Evolutionary conservation across 805 yeast genomes (phyloP).

Genomic region (Ogataea thermomethanolica): DNA sequence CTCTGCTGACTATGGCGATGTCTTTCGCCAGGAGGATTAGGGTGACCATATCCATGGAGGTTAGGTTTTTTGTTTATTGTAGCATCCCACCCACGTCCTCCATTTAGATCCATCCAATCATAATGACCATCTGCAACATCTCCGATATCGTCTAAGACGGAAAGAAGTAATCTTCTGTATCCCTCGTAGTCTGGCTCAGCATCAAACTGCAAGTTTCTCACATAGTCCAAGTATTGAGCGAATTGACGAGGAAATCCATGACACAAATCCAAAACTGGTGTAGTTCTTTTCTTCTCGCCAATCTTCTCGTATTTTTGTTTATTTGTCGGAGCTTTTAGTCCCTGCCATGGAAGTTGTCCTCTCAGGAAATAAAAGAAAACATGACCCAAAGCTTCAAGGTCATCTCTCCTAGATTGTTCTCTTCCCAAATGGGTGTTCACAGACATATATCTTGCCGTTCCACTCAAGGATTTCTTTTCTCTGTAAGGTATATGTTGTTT

Average conservation of each 20-base stretch:
- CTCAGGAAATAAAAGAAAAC: constrained; percentile 92
- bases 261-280: constrained; percentile 81
- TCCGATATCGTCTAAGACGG: constrained; percentile 69
- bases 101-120: constrained; percentile 97
- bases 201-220: constrained; percentile 85
- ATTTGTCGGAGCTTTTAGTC: constrained; percentile 95
- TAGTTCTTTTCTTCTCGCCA: constrained; percentile 92
- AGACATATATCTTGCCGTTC: constrained; percentile 98
- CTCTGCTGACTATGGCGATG: constrained; percentile 41
- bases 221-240: constrained; percentile 86
- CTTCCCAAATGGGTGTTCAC: constrained; percentile 96
- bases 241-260: constrained; percentile 89
- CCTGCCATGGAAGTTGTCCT: constrained; percentile 98
- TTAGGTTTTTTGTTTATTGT: constrained; percentile 87
- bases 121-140: constrained; percentile 82
- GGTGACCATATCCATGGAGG: constrained; percentile 94
- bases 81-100: constrained; percentile 95
- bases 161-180: constrained; percentile 70
- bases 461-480: constrained; percentile 92
- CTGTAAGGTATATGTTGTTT: constrained; percentile 95
- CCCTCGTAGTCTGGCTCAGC: constrained; percentile 93
- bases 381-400: constrained; percentile 93
- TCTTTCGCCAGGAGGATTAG: constrained; percentile 69
- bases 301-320: constrained; percentile 96
- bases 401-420: constrained; percentile 95